Evolutionary conservation across 345 rosid species (phyloP), one percentile per base, ranked within the genome.

Genomic region (Populus ilicifolia): DNA sequence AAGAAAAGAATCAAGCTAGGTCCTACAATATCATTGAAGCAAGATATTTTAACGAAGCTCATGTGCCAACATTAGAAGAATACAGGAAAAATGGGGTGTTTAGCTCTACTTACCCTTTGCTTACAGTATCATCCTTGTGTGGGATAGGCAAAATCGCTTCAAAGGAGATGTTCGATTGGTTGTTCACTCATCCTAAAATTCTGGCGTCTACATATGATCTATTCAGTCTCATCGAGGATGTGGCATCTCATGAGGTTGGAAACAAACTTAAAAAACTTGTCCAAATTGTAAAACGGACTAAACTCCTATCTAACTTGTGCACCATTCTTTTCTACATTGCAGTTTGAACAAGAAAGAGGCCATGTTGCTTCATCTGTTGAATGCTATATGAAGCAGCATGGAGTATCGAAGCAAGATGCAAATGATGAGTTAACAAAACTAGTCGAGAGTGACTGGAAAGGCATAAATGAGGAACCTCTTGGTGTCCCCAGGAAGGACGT

Each of bases 361-460:
- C 74, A 77, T 27, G 79, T 27, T 27, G 29, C 29, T 27, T 27
- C 29, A 27, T 27, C 29, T 16, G 69, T 77, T 1, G 74, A 77
- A 21, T 69, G 74, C 38, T 77, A 36, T 17, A 41, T 41, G 69
- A 77, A 61, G 69, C 75, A 77, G 27, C 14, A 70, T 59, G 67
- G 75, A 39, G 75, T 41, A 13, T 23, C 75, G 29, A 61, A 69
- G 21, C 27, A 25, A n/a, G 62, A 81, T 35, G 71, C 85, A 0
- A 12, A 25, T 5, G 23, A 68, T 9, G 83, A 66, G 27, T 17
- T 86, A 0, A 8, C 65, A 6, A 76, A 67, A 30, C 48, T 23
- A 13, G 17, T 83, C 0, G 64, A 17, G 2, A 66, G 77, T 65
- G 75, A 68, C 2, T 86, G 86, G 86, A 80, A 83, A 16, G 78